Percentiles rank a stretch among this genome's conserved stretches.
These are phyloP conservation scores for Tetradesmus obliquus DNA, from an alignment of 139 green algal species.

Conservation along the genomic window DNA sequence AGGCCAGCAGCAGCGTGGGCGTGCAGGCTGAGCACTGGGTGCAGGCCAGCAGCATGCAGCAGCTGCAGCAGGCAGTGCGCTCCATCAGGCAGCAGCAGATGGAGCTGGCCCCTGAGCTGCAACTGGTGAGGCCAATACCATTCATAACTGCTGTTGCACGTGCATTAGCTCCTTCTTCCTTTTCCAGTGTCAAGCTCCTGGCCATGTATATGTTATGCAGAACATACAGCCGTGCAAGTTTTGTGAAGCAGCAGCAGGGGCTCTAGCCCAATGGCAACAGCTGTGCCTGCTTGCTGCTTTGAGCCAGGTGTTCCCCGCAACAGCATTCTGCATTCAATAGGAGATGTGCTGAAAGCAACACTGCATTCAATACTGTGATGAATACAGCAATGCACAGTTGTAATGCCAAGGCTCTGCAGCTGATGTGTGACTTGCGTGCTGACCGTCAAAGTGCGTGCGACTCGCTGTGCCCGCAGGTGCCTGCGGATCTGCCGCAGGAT, in stretches of 20 bases:
- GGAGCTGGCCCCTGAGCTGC: not conserved
- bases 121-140: not conserved
- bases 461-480: not conserved
- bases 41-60: not conserved
- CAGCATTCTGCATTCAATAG: too few species aligned
- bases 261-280: not conserved
- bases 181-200: too few species aligned
- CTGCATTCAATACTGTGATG: too few species aligned
- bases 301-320: not conserved
- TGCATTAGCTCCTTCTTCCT: too few species aligned
- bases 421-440: not conserved
- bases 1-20: not conserved
- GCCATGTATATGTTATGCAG: too few species aligned
- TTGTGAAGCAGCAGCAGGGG: not conserved
- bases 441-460: not conserved
- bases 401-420: not conserved
- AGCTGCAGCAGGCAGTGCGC: slow-evolving; percentile 23
- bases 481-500: not conserved
- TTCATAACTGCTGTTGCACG: not conserved
- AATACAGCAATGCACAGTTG: too few species aligned
- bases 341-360: too few species aligned
- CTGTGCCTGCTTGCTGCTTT: not conserved
- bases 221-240: too few species aligned
- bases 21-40: slow-evolving; percentile 20
- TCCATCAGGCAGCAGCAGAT: slow-evolving; percentile 14